These are phyloP conservation scores for Notholithocarpus densiflorus DNA, from an alignment of 306 rosid species.

Conservation along the genomic window DNA sequence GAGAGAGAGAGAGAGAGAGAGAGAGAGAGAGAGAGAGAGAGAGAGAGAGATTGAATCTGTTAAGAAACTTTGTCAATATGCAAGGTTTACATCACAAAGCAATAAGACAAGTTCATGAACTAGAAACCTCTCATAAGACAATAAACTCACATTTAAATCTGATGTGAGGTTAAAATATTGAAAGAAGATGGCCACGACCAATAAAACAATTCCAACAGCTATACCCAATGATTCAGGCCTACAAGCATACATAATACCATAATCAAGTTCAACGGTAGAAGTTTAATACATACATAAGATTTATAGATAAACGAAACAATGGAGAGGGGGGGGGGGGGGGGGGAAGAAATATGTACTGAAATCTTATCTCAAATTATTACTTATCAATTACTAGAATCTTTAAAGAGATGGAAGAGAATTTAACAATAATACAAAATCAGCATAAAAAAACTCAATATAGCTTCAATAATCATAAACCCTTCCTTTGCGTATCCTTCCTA, in stretches of 20 bases:
- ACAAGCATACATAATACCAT: constrained; percentile 23
- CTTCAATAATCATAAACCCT: neutral
- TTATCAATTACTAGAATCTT: no score
- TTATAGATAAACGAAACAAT: neutral
- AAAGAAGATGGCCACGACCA: constrained; percentile 75
- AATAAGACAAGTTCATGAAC: no score
- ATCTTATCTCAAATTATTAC: no score
- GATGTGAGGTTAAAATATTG: constrained; percentile 32
- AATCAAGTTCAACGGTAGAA: neutral
- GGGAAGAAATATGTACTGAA: neutral
- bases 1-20: no score
- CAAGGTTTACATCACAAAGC: no score
- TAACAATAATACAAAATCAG: neutral
- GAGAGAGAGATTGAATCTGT: no score
- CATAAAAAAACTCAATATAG: neutral
- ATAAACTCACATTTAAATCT: no score
- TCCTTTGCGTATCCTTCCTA: neutral
- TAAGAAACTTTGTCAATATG: no score
- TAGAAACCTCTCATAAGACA: no score
- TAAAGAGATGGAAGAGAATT: no score
- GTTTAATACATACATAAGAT: neutral
- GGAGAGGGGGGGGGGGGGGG: neutral
- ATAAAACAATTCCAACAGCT: constrained; percentile 80
- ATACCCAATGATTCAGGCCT: constrained; percentile 96
- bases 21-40: no score